Base-by-base conservation (phyloP, 257 asterid genomes). In the Asclepias syriaca region DNA sequence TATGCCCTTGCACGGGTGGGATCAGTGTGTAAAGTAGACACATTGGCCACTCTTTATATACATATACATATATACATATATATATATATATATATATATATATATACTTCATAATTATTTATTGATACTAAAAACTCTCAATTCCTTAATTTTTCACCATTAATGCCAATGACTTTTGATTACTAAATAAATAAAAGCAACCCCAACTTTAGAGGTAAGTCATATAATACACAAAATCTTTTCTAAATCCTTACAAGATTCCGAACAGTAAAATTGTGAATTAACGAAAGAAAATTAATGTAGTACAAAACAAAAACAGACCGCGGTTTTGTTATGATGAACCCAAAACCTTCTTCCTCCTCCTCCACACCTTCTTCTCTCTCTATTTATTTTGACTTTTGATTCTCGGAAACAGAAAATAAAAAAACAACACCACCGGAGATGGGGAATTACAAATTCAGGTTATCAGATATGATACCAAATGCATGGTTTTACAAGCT, bases 401-500 rank as follows among this genome's bases (percentile, higher is more conserved):
- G 69, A 39, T 53, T 24, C 71, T 66, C 37, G 19, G 64, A 1
- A 40, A 66, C 6, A 50, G 53, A 49, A 49, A 46, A n/a, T n/a
- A 39, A 11, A 46, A 24, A 24, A 39, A 11, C 22, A 60, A 7
- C 8, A 57, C 34, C 37, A 66, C 40, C 61, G 34, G 13, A n/a
- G 43, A 92, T 92, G 98, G 93, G 97, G 32, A 93, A 93, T 76
- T 80, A 84, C 88, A 87, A 78, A 82, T 93, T 93, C 78, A 87
- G 80, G 68, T 83, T 93, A n/a, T 86, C 96, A 58, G 89, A 89
- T 55, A 90, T 93, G 96, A 88, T 93, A 85, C 98, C 98, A 32
- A 93, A 93, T 72, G 90, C 98, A 69, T 93, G 98, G 98, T 89
- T 93, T 65, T 87, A 93, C 95, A 93, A 93, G 87, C 93, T 89